Percentiles rank a stretch among this genome's conserved stretches.
These are phyloP conservation scores for Syncephalastrum monosporum DNA, from an alignment of 371 early-diverging fungal genomes.

Conservation along the genomic window DNA sequence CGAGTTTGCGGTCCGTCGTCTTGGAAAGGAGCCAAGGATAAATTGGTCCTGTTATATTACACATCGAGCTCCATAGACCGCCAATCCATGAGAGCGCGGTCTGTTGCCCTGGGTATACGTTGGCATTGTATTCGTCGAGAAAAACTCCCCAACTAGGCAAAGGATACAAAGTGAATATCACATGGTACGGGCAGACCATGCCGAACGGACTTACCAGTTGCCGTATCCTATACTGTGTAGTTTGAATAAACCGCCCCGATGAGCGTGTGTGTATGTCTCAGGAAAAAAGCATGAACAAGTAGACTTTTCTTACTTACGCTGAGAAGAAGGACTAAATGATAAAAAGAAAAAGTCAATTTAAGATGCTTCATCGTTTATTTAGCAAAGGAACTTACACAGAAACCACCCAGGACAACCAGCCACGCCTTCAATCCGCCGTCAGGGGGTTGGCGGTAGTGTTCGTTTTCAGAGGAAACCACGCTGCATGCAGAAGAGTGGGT, in stretches of 20 bases:
- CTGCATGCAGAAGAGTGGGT: no score
- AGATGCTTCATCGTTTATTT: background rate
- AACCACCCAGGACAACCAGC: slow-evolving; percentile 31
- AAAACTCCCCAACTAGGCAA: slow-evolving; percentile 26
- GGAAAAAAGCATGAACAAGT: background rate
- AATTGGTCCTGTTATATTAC: slow-evolving; percentile 40
- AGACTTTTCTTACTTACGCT: background rate
- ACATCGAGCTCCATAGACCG: slow-evolving; percentile 35
- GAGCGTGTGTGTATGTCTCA: background rate
- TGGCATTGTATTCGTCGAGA: slow-evolving; percentile 33
- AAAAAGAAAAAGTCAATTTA: no score
- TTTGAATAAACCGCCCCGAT: no score
- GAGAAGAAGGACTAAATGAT: slow-evolving; percentile 1
- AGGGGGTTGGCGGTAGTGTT: slow-evolving; percentile 15
- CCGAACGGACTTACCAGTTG: no score
- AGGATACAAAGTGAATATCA: no score
- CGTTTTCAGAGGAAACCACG: no score
- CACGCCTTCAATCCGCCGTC: slow-evolving; percentile 32
- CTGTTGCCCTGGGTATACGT: slow-evolving; percentile 33
- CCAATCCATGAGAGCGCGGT: slow-evolving; percentile 44
- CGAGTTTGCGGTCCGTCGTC: slow-evolving; percentile 10
- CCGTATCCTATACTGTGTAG: no score
- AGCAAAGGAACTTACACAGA: slow-evolving; percentile 24
- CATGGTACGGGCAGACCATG: no score
- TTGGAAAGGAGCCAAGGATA: slow-evolving; percentile 32